phyloP scores from a whole-genome alignment of 768 basidiomycete species.

The Strobilomyces echinocephalus region DNA sequence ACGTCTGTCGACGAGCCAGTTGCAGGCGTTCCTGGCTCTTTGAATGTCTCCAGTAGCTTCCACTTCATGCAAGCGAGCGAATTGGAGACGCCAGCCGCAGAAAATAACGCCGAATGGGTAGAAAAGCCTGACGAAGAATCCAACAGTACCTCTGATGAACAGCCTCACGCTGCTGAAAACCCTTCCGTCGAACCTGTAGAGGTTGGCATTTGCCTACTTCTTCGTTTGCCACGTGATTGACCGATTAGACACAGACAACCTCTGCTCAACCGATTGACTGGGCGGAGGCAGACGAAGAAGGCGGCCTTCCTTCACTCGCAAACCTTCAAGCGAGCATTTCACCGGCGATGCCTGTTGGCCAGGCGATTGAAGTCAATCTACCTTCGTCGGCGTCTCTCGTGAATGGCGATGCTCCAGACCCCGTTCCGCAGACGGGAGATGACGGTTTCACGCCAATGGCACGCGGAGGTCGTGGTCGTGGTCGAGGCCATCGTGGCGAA shows the following conservation, averaged over 20 bases:
- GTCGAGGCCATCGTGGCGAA: slow-evolving; percentile 39
- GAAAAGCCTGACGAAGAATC: slow-evolving; percentile 41
- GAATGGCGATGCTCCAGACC: slow-evolving; percentile 20
- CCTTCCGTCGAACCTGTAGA: slow-evolving; percentile 19
- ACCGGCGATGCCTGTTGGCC: slow-evolving; percentile 53
- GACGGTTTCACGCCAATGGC: slow-evolving; percentile 56
- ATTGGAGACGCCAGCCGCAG: slow-evolving; percentile 52
- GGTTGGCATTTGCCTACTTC: slow-evolving; percentile 26
- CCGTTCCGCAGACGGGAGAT: slow-evolving; percentile 38
- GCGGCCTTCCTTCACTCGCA: slow-evolving; percentile 71
- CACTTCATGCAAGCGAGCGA: slow-evolving; percentile 83
- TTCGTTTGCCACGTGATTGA: neutral
- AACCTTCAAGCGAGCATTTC: slow-evolving; percentile 74
- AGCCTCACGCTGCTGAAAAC: slow-evolving; percentile 8
- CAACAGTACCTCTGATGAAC: slow-evolving; percentile 15
- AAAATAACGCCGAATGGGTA: slow-evolving; percentile 53
- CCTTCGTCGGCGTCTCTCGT: slow-evolving; percentile 16
- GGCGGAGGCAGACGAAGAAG: slow-evolving; percentile 74
- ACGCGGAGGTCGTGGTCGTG: slow-evolving; percentile 46
- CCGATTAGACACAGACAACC: slow-evolving; percentile 7
- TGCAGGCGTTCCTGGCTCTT: slow-evolving; percentile 37
- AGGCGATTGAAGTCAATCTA: slow-evolving; percentile 33
- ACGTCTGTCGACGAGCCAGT: slow-evolving; percentile 29
- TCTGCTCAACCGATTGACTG: slow-evolving; percentile 58
- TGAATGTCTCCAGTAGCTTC: slow-evolving; percentile 52